Conservation (phyloP, 352 stramenopile genomes). For the Phytophthora boehmeriae region DNA sequence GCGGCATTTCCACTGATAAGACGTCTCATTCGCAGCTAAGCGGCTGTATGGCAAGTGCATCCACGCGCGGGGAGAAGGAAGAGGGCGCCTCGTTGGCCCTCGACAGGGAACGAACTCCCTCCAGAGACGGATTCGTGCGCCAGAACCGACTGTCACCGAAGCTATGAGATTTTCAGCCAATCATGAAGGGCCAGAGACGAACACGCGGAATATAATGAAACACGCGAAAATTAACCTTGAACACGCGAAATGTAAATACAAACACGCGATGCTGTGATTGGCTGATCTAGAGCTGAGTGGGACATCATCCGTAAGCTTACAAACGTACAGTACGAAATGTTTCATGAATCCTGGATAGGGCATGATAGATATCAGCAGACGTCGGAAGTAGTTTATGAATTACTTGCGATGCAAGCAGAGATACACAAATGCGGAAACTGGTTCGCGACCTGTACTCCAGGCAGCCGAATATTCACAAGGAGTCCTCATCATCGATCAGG, state of each 20-base stretch:
- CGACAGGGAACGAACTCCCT: slow-evolving; percentile 2
- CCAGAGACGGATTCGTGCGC: background rate
- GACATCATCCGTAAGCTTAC: too few relatives aligned
- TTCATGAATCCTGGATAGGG: too few relatives aligned
- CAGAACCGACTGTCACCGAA: background rate
- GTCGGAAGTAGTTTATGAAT: too few relatives aligned
- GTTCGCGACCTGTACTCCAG: background rate
- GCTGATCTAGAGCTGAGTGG: too few relatives aligned
- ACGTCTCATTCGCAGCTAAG: slow-evolving; percentile 22
- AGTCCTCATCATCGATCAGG: slow-evolving; percentile 64
- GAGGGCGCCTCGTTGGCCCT: slow-evolving; percentile 8
- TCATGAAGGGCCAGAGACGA: background rate
- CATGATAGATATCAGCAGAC: too few relatives aligned
- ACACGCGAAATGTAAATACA: background rate
- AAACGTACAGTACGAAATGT: too few relatives aligned
- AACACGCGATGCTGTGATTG: too few relatives aligned
- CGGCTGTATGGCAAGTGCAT: slow-evolving; percentile 15
- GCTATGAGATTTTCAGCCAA: background rate
- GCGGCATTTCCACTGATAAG: background rate
- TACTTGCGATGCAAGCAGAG: too few relatives aligned
- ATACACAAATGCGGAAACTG: too few relatives aligned
- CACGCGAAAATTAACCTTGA: slow-evolving; percentile 1
- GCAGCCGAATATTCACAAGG: slow-evolving; percentile 28
- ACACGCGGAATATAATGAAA: slow-evolving; percentile 14
- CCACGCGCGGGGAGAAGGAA: slow-evolving; percentile 20